These are phyloP conservation scores for Cystobasidium onofrii DNA, from an alignment of 768 basidiomycete species.

Conservation along the genomic window DNA sequence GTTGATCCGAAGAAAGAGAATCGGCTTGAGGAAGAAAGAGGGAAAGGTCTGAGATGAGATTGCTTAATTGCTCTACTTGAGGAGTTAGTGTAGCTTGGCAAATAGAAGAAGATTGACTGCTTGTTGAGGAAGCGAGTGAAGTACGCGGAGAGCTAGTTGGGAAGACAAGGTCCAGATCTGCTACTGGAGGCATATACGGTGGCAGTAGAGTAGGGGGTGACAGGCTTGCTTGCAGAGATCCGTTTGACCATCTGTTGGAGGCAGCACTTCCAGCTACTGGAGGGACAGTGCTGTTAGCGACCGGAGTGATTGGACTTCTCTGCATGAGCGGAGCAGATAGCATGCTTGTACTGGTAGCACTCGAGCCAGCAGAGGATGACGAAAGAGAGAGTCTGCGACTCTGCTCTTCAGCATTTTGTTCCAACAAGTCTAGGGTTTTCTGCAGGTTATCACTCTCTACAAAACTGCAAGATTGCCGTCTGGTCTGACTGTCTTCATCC, in stretches of 20 bases:
- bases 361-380: neutral
- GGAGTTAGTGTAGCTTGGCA: neutral
- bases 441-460: neutral
- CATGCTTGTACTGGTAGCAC: neutral
- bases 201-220: neutral
- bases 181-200: neutral
- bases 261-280: neutral
- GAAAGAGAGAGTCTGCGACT: neutral
- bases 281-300: neutral
- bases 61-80: constrained; percentile 16
- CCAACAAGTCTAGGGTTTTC: neutral
- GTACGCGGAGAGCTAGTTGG: neutral
- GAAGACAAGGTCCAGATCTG: neutral
- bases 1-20: neutral
- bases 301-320: neutral
- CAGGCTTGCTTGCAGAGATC: neutral
- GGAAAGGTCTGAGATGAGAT: constrained; percentile 2
- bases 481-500: neutral
- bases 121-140: neutral
- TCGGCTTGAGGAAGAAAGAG: constrained; percentile 10
- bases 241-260: neutral
- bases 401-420: neutral
- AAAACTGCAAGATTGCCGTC: neutral
- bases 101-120: neutral
- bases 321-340: constrained; percentile 16